These are phyloP conservation scores for Boletus sp. DNA, from an alignment of 768 basidiomycete species.

Conservation along the genomic window DNA sequence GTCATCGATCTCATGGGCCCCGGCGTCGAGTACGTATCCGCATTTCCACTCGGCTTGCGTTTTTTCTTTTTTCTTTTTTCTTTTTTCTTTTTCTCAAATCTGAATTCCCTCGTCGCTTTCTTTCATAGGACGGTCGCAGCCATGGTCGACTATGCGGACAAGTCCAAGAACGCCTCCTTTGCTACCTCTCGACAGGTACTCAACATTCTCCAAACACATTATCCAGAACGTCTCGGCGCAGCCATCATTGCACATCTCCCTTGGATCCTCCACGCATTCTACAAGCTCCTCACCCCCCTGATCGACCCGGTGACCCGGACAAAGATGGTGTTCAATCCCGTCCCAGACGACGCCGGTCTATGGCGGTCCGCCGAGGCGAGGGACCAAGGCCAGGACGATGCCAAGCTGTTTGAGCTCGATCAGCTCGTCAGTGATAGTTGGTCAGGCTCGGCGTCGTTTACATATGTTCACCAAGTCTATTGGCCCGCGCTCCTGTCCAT, in stretches of 20 bases:
- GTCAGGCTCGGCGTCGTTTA: slow-evolving; percentile 64
- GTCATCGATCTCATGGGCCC: slow-evolving; percentile 73
- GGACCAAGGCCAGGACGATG: slow-evolving; percentile 15
- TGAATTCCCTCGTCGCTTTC: background rate
- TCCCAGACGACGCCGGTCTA: slow-evolving; percentile 21
- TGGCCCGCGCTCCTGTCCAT: slow-evolving; percentile 63
- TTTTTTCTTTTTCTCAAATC: no score
- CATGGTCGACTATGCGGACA: slow-evolving; percentile 76
- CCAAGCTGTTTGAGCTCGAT: slow-evolving; percentile 56
- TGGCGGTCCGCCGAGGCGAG: slow-evolving; percentile 26
- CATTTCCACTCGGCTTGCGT: no score
- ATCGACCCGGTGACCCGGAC: slow-evolving; percentile 78
- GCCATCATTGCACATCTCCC: slow-evolving; percentile 80
- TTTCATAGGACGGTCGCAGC: slow-evolving; percentile 56
- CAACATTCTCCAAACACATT: slow-evolving; percentile 74
- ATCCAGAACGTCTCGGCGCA: slow-evolving; percentile 79
- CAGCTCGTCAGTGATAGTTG: slow-evolving; percentile 70
- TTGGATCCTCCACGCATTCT: slow-evolving; percentile 69
- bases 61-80: no score
- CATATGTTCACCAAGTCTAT: slow-evolving; percentile 71
- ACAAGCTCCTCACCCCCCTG: slow-evolving; percentile 74
- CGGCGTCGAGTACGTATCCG: slow-evolving; percentile 66
- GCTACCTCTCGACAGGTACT: slow-evolving; percentile 41
- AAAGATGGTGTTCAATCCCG: slow-evolving; percentile 75
- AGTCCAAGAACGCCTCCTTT: slow-evolving; percentile 55